Evolutionary conservation across 2,329 filamentous ascomycete species (phyloP), one percentile per base, ranked within the genome.

Genomic region (Coniochaeta ligniaria): DNA sequence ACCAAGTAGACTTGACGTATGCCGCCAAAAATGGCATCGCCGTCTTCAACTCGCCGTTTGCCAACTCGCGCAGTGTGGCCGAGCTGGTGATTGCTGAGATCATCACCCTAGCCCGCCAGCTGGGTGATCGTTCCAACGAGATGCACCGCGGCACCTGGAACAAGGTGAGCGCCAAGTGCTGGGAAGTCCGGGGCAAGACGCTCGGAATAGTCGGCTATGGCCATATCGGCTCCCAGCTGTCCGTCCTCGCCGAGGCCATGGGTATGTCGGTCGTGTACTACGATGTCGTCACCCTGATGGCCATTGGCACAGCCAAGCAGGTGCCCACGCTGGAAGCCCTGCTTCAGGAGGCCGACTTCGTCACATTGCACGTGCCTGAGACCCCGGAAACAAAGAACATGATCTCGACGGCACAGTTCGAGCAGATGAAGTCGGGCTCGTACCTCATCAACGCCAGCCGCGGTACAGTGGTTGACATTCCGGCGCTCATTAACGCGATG

Each of bases 31-130:
- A 90, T 71, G 92, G 95, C 66, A 96, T 98, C 73, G 92, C 93
- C 38, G 95, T 99, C 65, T 99, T 99, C 86, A 99, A 99, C 79
- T 98, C 95, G 54, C 95, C 95, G 1, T 99, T 99, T 77, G 93
- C 91, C 78, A 99, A 99, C 78, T 98, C 94, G 9, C 89, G 95
- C 73, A 96, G 91, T 73, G 95, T 99, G 58, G 95, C 95, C 60
- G 95, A 99, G 80, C 82, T 98, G 60, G 92, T 98, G 68, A 97
- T 99, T 72, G 89, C 82, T 59, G 94, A 97, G 76, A 93, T 99
- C 71, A 97, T 99, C 70, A 80, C 83, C 43, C 87, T 99, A 59
- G 95, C 95, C 24, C 89, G 95, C 62, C 95, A 99, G 76, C 82
- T 99, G 36, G 89, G 91, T 64, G 95, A 99, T 75, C 91, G 95